Base-by-base conservation (phyloP, 495 filamentous ascomycete species). In the Penicillium angulare region DNA sequence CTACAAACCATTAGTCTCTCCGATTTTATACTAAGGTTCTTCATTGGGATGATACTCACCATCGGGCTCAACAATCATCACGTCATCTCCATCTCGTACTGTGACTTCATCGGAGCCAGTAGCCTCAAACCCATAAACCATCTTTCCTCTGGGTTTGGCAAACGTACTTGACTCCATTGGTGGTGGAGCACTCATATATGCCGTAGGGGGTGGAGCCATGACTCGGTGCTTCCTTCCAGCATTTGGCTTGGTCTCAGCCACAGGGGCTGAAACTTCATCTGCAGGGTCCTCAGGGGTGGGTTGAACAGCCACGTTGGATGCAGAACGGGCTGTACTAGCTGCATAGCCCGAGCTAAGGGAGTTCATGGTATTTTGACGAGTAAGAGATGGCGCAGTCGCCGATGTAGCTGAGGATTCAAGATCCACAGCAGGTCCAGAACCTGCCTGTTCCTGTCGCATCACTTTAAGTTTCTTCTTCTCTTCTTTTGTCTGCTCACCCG, bases 401-500 rank as follows among this genome's bases (percentile, higher is more conserved):
- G 68, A 64, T 5, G 66, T 57, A 17, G 77, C 76, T 0, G 70
- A 56, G 0, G 67, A 59, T 12, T 65, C 68, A 29, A 69, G 53
- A 34, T 74, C 72, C 7, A 68, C 40, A 8, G 53, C 35, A 26
- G 73, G 70, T 69, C 78, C 59, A 12, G 81, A 64, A 57, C 85
- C 86, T n/a, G 90, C 87, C 9, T 88, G 79, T 54, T 86, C 83
- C 69, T 97, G 91, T 41, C 87, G 81, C 60, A 88, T 84, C 20
- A 72, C 79, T 67, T 97, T 97, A 42, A 93, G 73, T 58, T 88
- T 92, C 76, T 96, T 97, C 75, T 85, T 89, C 49, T 95, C 90
- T 47, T 97, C 95, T 69, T 97, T 97, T 29, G 79, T 82, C 62
- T 89, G 85, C 66, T 97, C 93, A 31, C 93, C 93, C 0, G 93